phyloP scores from a whole-genome alignment of 495 filamentous ascomycete genomes.

The Hyphodiscus hymeniophilus region DNA sequence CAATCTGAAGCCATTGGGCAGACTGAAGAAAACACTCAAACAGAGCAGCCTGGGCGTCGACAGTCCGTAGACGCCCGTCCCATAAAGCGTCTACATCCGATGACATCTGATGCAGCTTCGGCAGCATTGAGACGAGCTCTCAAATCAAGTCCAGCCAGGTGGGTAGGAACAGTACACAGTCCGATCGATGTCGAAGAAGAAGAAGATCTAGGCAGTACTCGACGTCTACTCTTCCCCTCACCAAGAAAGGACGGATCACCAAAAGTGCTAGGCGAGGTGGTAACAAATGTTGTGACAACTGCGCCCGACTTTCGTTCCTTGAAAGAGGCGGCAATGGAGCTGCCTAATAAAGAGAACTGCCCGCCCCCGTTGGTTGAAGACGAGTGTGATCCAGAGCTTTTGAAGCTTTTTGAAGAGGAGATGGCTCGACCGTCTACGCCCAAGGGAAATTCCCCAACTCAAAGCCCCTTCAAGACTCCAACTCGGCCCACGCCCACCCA shows the following conservation, averaged over 20 bases:
- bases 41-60: conserved; percentile 24
- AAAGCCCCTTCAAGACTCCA: conserved; percentile 46
- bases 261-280: conserved; percentile 51
- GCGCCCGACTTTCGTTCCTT: conserved; percentile 24
- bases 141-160: conserved; percentile 63
- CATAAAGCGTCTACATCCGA: conserved; percentile 24
- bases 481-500: conserved; percentile 48
- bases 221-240: conserved; percentile 75
- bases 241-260: conserved; percentile 50
- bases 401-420: conserved; percentile 51
- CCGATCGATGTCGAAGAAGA: conserved; percentile 55
- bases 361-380: conserved; percentile 10
- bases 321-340: conserved; percentile 24
- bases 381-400: conserved; percentile 39
- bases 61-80: conserved; percentile 25
- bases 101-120: conserved; percentile 41
- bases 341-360: conserved; percentile 34
- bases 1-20: conserved; percentile 14
- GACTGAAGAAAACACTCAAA: conserved; percentile 14
- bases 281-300: conserved; percentile 48
- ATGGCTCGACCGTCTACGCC: conserved; percentile 52
- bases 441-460: conserved; percentile 39
- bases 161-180: conserved; percentile 53
- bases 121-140: conserved; percentile 55
- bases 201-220: conserved; percentile 53